A percentile compares a stretch with the other conserved stretches of the same genome.
These are phyloP conservation scores for Linnemannia exigua DNA, from an alignment of 192 early-diverging fungal genomes.

Conservation along the genomic window DNA sequence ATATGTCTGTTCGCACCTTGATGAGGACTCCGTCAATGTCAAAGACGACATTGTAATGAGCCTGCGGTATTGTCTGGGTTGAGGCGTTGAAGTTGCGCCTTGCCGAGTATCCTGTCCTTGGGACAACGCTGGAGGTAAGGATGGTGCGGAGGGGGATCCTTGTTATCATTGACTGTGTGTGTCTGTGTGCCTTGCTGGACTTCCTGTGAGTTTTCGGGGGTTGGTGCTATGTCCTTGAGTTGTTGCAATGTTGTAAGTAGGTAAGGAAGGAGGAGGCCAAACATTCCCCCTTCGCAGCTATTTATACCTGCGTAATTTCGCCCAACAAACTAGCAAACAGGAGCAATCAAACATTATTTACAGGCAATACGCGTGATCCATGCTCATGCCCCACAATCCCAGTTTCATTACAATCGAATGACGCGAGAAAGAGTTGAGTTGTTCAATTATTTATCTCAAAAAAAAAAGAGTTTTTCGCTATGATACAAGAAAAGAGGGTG, in stretches of 20 bases:
- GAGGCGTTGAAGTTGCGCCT: neutral
- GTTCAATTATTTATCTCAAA: neutral
- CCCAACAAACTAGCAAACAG: neutral
- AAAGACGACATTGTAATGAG: conserved; percentile 68
- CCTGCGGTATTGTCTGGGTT: conserved; percentile 18
- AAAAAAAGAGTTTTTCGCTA: conserved; percentile 5
- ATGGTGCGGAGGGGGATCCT: conserved; percentile 26
- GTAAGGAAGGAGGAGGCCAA: neutral
- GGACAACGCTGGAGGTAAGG: neutral
- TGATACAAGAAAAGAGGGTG: conserved; percentile 7
- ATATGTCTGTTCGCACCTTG: conserved; percentile 60
- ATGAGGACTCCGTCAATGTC: conserved; percentile 93
- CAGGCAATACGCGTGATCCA: too few species aligned
- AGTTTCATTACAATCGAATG: neutral
- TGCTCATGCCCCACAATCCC: neutral
- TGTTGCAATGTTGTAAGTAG: conserved; percentile 1
- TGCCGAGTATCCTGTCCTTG: neutral
- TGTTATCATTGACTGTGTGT: conserved; percentile 17
- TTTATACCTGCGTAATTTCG: neutral
- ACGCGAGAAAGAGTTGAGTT: neutral
- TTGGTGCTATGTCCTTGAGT: neutral
- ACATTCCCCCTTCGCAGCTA: neutral
- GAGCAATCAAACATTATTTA: neutral
- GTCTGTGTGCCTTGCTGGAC: too few species aligned
- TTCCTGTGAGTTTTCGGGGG: neutral